Evolutionary conservation across 306 rosid genomes (phyloP).

Genomic region (Sechiopsis laciniata): DNA sequence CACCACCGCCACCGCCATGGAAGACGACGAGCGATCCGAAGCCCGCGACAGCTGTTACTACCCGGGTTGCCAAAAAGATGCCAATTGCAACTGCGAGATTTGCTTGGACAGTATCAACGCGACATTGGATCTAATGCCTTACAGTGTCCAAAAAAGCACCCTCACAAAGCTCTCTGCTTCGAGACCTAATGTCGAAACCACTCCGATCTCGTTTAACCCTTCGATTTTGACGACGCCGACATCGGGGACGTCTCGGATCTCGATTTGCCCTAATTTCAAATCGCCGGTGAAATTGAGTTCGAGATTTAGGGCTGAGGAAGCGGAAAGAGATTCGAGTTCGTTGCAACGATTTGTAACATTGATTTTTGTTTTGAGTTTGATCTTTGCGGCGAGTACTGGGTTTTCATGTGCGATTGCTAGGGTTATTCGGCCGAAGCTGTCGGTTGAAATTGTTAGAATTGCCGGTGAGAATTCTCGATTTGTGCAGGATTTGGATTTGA

Average conservation of each 20-base stretch:
- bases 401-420: slow-evolving; percentile 33
- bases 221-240: slow-evolving; percentile 48
- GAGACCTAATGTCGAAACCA: slow-evolving; percentile 30
- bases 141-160: slow-evolving; percentile 48
- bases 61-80: slow-evolving; percentile 74
- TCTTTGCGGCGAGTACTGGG: slow-evolving; percentile 34
- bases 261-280: slow-evolving; percentile 28
- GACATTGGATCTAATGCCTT: slow-evolving; percentile 71
- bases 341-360: slow-evolving; percentile 25
- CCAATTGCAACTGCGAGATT: slow-evolving; percentile 62
- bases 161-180: slow-evolving; percentile 56
- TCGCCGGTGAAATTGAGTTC: slow-evolving; percentile 31
- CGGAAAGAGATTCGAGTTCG: slow-evolving; percentile 20
- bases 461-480: too few relatives aligned
- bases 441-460: slow-evolving; percentile 30
- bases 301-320: slow-evolving; percentile 17
- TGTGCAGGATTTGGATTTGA: too few relatives aligned
- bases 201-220: slow-evolving; percentile 56
- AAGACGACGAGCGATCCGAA: slow-evolving; percentile 33
- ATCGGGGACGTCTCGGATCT: slow-evolving; percentile 20
- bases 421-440: slow-evolving; percentile 35
- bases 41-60: slow-evolving; percentile 59
- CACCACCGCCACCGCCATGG: slow-evolving; percentile 6
- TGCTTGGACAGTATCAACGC: slow-evolving; percentile 83
- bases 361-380: slow-evolving; percentile 35